A percentile compares a stretch with the other conserved stretches of the same genome.
Conservation (phyloP, 805 yeast species). For the Saccharomycopsis lassenensis region DNA sequence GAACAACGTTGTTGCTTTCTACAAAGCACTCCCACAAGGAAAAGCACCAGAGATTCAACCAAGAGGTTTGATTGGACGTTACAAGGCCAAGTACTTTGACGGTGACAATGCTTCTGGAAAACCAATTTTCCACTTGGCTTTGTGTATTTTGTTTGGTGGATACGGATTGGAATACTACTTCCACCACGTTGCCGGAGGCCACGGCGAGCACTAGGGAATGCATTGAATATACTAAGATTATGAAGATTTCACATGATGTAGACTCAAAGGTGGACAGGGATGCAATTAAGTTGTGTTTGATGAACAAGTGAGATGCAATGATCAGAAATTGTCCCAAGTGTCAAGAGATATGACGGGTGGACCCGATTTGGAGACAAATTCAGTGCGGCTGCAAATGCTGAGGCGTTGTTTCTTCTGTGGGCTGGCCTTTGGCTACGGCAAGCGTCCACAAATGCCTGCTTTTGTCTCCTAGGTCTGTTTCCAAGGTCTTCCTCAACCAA, state of each 20-base stretch:
- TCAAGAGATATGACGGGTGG: not conserved
- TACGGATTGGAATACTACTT: slow-evolving; percentile 89
- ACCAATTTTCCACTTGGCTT: slow-evolving; percentile 70
- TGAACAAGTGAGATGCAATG: too few species aligned
- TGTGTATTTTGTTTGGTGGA: slow-evolving; percentile 61
- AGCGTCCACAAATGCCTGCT: too few species aligned
- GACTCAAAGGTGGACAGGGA: too few species aligned
- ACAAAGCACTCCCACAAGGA: slow-evolving; percentile 94
- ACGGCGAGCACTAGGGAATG: slow-evolving; percentile 8
- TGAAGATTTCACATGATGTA: not conserved
- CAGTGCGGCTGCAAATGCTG: too few species aligned
- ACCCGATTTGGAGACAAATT: too few species aligned
- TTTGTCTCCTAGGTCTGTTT: too few species aligned
- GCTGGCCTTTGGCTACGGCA: too few species aligned
- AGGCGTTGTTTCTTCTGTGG: too few species aligned
- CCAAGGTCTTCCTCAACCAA: too few species aligned
- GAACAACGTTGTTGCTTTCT: slow-evolving; percentile 89
- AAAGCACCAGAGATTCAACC: slow-evolving; percentile 68
- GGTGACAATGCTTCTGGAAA: slow-evolving; percentile 76
- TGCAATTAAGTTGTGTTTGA: too few species aligned
- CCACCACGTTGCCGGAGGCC: slow-evolving; percentile 56
- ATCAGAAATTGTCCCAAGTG: too few species aligned
- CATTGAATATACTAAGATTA: not conserved
- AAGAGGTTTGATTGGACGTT: slow-evolving; percentile 58
- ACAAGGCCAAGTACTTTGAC: slow-evolving; percentile 78